Base-by-base conservation (phyloP, 2,329 filamentous ascomycete species). In the Teratosphaeria gauchensis region DNA sequence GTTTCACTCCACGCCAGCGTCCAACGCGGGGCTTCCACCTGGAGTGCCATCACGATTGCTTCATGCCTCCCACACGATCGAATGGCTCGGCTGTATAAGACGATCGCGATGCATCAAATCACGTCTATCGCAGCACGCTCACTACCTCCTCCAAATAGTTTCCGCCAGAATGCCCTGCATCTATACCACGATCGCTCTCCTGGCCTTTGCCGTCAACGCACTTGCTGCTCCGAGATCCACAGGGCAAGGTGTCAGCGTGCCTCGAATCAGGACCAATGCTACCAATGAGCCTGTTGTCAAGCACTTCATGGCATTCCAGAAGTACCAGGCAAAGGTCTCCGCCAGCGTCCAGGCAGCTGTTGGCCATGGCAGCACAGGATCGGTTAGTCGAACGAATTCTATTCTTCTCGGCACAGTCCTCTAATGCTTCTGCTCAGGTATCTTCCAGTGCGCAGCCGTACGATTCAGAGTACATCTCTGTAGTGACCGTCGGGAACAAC, bases 401-500 rank as follows among this genome's bases (percentile, higher is more conserved):
- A 21, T 19, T 8, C 2, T 21, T 21, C 16, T 16, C 35, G n/a
- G 11, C 35, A 42, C 35, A 42, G 12, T 14, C 71, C 54, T 68
- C 72, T 58, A 66, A 64, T 24, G 73, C 71, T 58, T 65, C 63
- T 51, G 76, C 76, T 46, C 63, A 69, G 56, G 75, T 73, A 11
- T 65, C 71, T 56, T 74, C 76, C 55, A 71, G 69, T 48, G 75
- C 76, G 16, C 67, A 69, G 58, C 59, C 66, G 58, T 69, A 68
- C 62, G 76, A 78, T 57, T 61, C 70, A 35, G 68, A 63, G 56
- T 78, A 78, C 65, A 71, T 77, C 9, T 74, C 71, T 63, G 82
- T 85, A 0, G 82, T 90, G 53, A 78, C 76, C 2, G 76, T 90
- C 62, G 88, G 87, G 52, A 74, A 80, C 68, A 83, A 86, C 65